Percentiles rank a stretch among this genome's conserved stretches.
Evolutionary conservation across 768 basidiomycete species (phyloP).

Genomic region (Leccinum broughii): DNA sequence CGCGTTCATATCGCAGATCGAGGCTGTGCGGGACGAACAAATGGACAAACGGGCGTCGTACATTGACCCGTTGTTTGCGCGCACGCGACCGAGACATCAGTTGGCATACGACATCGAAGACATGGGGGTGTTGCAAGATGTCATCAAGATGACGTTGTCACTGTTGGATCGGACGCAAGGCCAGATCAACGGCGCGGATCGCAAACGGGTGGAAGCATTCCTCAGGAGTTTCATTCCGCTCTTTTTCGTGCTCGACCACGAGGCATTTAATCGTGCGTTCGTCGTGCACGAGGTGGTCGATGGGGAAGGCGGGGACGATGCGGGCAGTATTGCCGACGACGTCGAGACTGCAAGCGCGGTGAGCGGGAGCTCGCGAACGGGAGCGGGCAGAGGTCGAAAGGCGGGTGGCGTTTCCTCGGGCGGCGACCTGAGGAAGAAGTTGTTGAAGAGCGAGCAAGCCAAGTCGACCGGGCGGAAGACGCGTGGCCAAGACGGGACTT

Average conservation of each 20-base stretch:
- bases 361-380: constrained; percentile 27
- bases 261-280: constrained; percentile 69
- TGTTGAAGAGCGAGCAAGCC: constrained; percentile 81
- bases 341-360: constrained; percentile 34
- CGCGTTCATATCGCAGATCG: constrained; percentile 80
- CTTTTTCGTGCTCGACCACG: constrained; percentile 74
- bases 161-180: constrained; percentile 88
- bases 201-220: constrained; percentile 81
- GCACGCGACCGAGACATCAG: constrained; percentile 73
- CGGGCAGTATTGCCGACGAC: constrained; percentile 38
- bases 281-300: constrained; percentile 63
- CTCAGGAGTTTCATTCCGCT: constrained; percentile 74
- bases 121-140: constrained; percentile 77
- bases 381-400: constrained; percentile 44
- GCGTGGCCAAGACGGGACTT: constrained; percentile 49
- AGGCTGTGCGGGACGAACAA: constrained; percentile 81
- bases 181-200: constrained; percentile 68
- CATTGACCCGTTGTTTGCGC: constrained; percentile 50
- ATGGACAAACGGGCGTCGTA: constrained; percentile 68
- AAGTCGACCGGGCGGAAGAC: constrained; percentile 66
- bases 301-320: constrained; percentile 55
- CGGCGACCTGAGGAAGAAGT: constrained; percentile 74
- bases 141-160: constrained; percentile 84
- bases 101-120: constrained; percentile 78
- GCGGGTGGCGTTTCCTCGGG: constrained; percentile 42